phyloP scores from a whole-genome alignment of 2,329 filamentous ascomycete species.

The Cercospora sp. region DNA sequence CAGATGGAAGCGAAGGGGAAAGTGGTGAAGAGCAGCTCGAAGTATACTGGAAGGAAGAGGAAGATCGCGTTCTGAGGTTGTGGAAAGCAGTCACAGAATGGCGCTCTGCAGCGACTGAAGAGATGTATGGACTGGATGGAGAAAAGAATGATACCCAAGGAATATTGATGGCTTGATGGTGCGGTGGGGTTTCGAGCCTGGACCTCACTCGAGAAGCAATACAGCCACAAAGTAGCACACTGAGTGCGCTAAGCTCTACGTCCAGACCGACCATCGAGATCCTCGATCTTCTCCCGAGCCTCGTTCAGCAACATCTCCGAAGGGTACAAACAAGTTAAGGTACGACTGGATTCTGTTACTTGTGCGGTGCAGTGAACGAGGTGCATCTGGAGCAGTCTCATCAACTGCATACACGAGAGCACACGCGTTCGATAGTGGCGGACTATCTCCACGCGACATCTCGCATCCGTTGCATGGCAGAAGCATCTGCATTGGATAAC shows the following conservation, averaged over 20 bases:
- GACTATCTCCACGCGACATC: neutral
- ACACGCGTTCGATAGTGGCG: neutral
- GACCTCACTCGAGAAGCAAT: neutral
- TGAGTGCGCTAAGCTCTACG: neutral
- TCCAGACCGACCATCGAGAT: neutral
- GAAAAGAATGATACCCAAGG: neutral
- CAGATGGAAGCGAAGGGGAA: slow-evolving; percentile 95
- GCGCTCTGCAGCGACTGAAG: neutral
- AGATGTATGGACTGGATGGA: neutral
- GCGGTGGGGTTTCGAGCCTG: neutral
- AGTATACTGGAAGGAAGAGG: slow-evolving; percentile 90
- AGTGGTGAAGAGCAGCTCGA: slow-evolving; percentile 86
- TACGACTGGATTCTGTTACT: neutral
- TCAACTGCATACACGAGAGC: neutral
- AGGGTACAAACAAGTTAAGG: neutral
- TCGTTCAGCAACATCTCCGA: neutral
- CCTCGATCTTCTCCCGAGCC: neutral
- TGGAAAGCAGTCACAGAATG: neutral
- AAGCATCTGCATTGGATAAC: neutral
- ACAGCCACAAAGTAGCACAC: neutral
- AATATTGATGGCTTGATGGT: neutral
- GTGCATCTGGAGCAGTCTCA: neutral
- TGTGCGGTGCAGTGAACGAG: neutral
- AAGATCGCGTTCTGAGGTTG: slow-evolving; percentile 67
- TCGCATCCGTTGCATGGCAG: neutral